Conservation (phyloP, 352 stramenopile genomes). For the Phytopythium helicoides region DNA sequence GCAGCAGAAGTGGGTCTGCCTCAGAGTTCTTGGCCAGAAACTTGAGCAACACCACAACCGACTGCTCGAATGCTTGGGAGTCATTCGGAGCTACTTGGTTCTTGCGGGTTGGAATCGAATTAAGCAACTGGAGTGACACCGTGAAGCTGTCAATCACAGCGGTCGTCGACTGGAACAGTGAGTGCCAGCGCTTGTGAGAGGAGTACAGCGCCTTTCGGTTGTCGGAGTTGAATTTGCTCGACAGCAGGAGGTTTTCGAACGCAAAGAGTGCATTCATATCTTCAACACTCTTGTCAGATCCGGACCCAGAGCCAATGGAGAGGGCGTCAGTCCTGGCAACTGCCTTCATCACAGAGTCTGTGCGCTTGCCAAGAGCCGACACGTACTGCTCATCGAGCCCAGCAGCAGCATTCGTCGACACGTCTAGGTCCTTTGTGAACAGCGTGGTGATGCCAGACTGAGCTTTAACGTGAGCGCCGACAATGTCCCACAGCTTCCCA, state of each 20-base stretch:
- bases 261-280: slow-evolving; percentile 43
- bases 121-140: slow-evolving; percentile 50
- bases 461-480: slow-evolving; percentile 12
- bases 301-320: background rate
- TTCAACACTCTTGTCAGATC: slow-evolving; percentile 31
- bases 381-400: slow-evolving; percentile 50
- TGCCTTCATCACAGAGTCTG: slow-evolving; percentile 26
- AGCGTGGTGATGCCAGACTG: slow-evolving; percentile 2
- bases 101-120: slow-evolving; percentile 38
- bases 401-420: slow-evolving; percentile 13
- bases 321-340: slow-evolving; percentile 8
- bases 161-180: slow-evolving; percentile 37
- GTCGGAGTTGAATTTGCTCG: slow-evolving; percentile 34
- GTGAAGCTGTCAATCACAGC: slow-evolving; percentile 48
- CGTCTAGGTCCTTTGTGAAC: slow-evolving; percentile 25
- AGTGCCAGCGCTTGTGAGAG: slow-evolving; percentile 41
- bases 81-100: slow-evolving; percentile 18
- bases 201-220: slow-evolving; percentile 36
- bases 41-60: slow-evolving; percentile 20
- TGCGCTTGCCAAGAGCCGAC: slow-evolving; percentile 24
- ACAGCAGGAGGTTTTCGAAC: slow-evolving; percentile 41
- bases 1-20: slow-evolving; percentile 39
- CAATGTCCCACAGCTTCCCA: slow-evolving; percentile 35
- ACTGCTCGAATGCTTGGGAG: slow-evolving; percentile 39
- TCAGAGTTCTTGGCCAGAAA: slow-evolving; percentile 34